Evolutionary conservation across 2,329 filamentous ascomycete genomes (phyloP).

Genomic region (Aspergillus flavus): DNA sequence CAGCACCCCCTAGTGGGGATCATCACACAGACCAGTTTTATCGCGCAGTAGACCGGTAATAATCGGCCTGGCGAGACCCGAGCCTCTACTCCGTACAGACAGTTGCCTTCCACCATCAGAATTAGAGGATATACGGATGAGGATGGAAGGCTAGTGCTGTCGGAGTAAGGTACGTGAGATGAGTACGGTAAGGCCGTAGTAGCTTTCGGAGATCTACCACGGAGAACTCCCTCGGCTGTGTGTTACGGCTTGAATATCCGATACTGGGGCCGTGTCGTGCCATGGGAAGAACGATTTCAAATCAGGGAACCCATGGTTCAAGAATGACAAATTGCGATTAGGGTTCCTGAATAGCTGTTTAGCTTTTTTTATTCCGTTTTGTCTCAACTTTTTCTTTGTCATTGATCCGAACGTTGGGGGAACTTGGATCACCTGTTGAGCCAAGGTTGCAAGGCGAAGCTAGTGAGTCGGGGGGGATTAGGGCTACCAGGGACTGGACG

Average conservation of each 20-base stretch:
- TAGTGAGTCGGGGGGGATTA: background rate
- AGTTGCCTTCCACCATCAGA: background rate
- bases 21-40: background rate
- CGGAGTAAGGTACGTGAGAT: background rate
- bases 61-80: background rate
- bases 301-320: slow-evolving; percentile 8
- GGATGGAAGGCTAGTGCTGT: background rate
- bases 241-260: background rate
- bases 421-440: slow-evolving; percentile 1
- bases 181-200: background rate
- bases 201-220: background rate
- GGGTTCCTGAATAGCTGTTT: background rate
- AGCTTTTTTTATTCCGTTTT: background rate
- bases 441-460: background rate
- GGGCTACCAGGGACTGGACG: background rate
- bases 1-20: background rate
- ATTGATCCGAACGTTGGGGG: background rate
- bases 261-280: background rate
- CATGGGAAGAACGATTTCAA: slow-evolving; percentile 11
- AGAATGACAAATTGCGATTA: slow-evolving; percentile 8
- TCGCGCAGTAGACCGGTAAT: background rate
- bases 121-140: background rate
- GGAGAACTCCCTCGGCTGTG: background rate
- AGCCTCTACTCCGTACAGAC: background rate
- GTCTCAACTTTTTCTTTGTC: background rate